Evolutionary conservation across 768 basidiomycete genomes (phyloP).

Genomic region (Tylopilus vinaceipallidus): DNA sequence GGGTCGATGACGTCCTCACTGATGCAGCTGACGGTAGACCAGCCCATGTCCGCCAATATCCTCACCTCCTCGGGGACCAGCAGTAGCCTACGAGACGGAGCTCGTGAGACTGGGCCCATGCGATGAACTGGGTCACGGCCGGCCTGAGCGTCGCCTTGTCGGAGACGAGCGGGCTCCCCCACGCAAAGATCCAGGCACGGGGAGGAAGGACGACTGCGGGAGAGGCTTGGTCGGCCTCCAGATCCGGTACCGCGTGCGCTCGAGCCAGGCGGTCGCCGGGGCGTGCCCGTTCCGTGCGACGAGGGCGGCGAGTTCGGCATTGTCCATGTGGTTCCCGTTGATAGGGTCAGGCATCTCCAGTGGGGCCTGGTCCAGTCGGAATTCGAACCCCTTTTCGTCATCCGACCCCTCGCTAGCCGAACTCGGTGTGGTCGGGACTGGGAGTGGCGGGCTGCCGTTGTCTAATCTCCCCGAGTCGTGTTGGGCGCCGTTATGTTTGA

Average conservation of each 20-base stretch:
- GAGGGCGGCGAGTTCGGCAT: conserved; percentile 42
- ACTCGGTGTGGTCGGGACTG: not conserved
- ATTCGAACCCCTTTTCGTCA: not conserved
- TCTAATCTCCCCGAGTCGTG: not conserved
- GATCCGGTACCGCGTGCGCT: conserved; percentile 51
- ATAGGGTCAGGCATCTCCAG: conserved; percentile 12
- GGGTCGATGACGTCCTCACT: conserved; percentile 60
- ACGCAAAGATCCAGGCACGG: conserved; percentile 58
- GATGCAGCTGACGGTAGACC: conserved; percentile 62
- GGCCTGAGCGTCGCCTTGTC: conserved; percentile 34
- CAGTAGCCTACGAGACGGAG: conserved; percentile 61
- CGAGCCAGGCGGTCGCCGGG: conserved; percentile 69
- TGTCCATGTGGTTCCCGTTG: conserved; percentile 4
- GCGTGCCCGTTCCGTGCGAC: conserved; percentile 67
- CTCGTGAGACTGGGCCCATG: conserved; percentile 41
- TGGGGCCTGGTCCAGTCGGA: not conserved
- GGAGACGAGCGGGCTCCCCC: conserved; percentile 62
- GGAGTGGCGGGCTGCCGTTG: not conserved
- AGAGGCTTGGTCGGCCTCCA: conserved; percentile 37
- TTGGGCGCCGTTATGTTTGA: conserved; percentile 1
- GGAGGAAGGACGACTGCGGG: conserved; percentile 38
- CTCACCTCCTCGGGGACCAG: conserved; percentile 48
- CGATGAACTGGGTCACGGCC: conserved; percentile 42
- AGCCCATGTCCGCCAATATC: conserved; percentile 49
- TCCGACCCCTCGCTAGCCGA: conserved; percentile 4